Conservation (phyloP, 2,329 filamentous ascomycete genomes). For the Ophiostoma fasciatum region DNA sequence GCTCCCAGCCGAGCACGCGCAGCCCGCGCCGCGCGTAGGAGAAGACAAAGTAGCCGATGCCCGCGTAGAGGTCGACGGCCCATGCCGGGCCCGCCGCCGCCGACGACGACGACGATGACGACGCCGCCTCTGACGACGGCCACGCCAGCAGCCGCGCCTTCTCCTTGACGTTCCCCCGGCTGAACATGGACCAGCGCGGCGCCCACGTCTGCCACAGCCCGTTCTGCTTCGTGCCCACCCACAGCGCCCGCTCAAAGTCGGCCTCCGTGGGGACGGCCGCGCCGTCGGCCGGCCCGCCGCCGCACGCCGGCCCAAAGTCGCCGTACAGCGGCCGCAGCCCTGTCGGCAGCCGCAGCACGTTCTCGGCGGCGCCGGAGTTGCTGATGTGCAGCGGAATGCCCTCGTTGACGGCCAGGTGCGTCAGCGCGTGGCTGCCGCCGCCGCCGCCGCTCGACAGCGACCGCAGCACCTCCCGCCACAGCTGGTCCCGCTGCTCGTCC, state of each 20-base stretch:
- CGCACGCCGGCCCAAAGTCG: constrained; percentile 52
- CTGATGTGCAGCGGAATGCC: constrained; percentile 37
- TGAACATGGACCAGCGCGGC: constrained; percentile 87
- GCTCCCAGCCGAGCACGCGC: constrained; percentile 71
- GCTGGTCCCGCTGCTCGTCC: constrained; percentile 14
- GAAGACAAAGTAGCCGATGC: constrained; percentile 89
- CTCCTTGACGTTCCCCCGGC: constrained; percentile 76
- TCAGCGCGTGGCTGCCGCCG: constrained; percentile 26
- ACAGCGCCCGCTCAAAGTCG: constrained; percentile 57
- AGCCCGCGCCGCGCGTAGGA: constrained; percentile 61
- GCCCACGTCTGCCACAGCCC: constrained; percentile 77
- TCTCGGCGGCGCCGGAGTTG: constrained; percentile 29
- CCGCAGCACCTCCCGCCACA: constrained; percentile 36
- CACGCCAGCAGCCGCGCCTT: constrained; percentile 61
- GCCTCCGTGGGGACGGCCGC: constrained; percentile 16
- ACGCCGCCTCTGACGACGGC: constrained; percentile 15
- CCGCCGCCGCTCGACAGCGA: constrained; percentile 25
- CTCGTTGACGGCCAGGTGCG: constrained; percentile 45
- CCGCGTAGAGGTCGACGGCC: constrained; percentile 75
- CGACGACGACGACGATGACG: neutral
- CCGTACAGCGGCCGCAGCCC: constrained; percentile 58
- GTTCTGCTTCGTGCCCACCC: constrained; percentile 66
- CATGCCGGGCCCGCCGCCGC: constrained; percentile 17
- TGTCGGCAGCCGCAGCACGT: constrained; percentile 58
- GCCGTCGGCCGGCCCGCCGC: constrained; percentile 16